Percentiles rank a stretch among this genome's conserved stretches.
phyloP scores from a whole-genome alignment of 805 yeast genomes.

The Candida silvatica region DNA sequence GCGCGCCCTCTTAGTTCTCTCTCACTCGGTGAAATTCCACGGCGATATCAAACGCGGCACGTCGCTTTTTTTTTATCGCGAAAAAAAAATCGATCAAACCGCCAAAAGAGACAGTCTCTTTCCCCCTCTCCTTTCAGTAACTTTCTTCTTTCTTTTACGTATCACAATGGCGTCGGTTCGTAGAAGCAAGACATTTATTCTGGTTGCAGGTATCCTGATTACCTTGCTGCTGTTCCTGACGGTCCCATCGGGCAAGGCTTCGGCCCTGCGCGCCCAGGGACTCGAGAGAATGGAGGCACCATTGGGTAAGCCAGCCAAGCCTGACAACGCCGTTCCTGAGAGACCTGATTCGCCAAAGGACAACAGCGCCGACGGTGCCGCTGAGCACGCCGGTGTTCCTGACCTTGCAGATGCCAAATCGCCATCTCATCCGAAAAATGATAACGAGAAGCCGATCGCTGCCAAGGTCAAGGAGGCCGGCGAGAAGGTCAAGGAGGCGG shows the following conservation, averaged over 20 bases:
- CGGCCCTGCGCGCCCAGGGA: not conserved
- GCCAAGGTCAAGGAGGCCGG: not conserved
- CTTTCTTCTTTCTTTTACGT: not conserved
- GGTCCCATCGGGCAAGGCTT: conserved; percentile 1
- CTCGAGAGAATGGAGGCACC: too few relatives aligned
- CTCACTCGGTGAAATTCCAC: too few relatives aligned
- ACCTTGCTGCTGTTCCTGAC: conserved; percentile 1
- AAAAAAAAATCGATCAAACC: too few relatives aligned
- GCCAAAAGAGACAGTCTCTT: not conserved
- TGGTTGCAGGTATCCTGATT: not conserved
- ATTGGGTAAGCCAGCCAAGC: not conserved
- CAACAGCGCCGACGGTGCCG: not conserved
- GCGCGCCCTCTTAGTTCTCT: too few relatives aligned
- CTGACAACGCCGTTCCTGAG: not conserved
- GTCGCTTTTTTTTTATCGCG: too few relatives aligned
- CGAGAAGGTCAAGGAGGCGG: not conserved
- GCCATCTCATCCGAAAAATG: not conserved
- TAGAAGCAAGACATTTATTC: conserved; percentile 1
- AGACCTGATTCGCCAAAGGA: too few relatives aligned
- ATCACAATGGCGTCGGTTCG: not conserved
- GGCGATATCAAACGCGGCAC: too few relatives aligned
- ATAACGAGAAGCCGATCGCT: not conserved
- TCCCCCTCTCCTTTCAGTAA: not conserved
- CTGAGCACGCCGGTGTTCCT: not conserved
- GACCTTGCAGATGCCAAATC: not conserved